phyloP scores from a whole-genome alignment of 345 rosid species.

The Iberis pinnata region DNA sequence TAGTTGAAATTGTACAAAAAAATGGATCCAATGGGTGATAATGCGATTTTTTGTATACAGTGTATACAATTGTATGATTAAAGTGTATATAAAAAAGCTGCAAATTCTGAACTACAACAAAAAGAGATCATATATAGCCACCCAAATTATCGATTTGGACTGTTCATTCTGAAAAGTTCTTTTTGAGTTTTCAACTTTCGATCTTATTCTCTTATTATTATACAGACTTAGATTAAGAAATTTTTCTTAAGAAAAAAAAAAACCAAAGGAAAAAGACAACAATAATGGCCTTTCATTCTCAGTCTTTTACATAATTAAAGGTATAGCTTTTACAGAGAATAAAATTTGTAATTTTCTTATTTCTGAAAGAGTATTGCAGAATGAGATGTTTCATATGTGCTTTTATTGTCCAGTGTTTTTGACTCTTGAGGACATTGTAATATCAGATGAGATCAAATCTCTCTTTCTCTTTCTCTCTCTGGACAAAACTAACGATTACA shows the following conservation, averaged over 20 bases:
- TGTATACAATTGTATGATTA: too few relatives aligned
- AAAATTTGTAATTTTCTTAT: neutral
- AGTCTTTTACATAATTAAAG: too few relatives aligned
- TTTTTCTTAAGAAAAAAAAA: too few relatives aligned
- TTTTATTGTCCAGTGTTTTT: too few relatives aligned
- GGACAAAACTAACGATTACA: slow-evolving; percentile 19
- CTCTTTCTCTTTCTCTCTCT: too few relatives aligned
- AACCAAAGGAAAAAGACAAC: neutral
- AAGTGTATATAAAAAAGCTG: slow-evolving; percentile 7
- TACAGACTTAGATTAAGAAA: slow-evolving; percentile 1
- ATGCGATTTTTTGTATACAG: too few relatives aligned
- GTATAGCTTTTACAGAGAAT: slow-evolving; percentile 22
- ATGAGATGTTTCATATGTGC: slow-evolving; percentile 20
- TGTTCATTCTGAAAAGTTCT: slow-evolving; percentile 16
- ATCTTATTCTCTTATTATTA: too few relatives aligned
- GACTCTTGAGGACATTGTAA: too few relatives aligned
- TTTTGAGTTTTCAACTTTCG: slow-evolving; percentile 17
- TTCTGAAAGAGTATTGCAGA: slow-evolving; percentile 4
- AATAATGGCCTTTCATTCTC: too few relatives aligned
- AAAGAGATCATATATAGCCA: slow-evolving; percentile 24
- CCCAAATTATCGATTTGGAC: slow-evolving; percentile 24
- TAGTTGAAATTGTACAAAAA: too few relatives aligned
- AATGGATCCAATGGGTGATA: too few relatives aligned
- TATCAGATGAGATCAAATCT: slow-evolving; percentile 20
- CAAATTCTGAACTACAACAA: slow-evolving; percentile 17